Evolutionary conservation across 2,329 filamentous ascomycete species (phyloP).

Genomic region (Tolypocladium inflatum): DNA sequence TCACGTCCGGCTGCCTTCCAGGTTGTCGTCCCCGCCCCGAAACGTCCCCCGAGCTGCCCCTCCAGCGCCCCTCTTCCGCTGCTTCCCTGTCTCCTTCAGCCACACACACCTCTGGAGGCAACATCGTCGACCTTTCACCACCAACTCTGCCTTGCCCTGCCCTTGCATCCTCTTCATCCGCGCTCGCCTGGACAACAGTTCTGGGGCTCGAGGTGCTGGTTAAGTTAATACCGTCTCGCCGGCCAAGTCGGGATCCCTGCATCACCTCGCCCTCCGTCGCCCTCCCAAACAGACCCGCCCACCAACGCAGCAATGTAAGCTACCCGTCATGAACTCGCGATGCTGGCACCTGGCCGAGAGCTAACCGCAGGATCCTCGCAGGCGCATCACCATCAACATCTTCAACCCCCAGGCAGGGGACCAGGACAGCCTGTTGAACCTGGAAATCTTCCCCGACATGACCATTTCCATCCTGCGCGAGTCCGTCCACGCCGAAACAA

Average conservation of each 20-base stretch:
- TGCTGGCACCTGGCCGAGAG: not conserved
- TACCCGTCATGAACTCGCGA: not conserved
- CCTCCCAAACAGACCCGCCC: not conserved
- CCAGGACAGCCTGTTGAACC: constrained; percentile 67
- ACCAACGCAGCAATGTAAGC: not conserved
- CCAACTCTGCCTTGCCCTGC: not conserved
- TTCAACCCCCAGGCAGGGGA: constrained; percentile 58
- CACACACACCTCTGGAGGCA: not conserved
- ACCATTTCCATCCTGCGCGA: constrained; percentile 78
- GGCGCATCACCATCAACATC: constrained; percentile 83
- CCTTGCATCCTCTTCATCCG: not conserved
- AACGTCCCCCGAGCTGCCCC: not conserved
- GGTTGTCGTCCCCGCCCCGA: not conserved
- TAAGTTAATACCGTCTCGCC: not conserved
- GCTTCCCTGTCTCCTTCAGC: not conserved
- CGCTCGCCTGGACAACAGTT: not conserved
- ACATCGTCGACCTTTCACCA: not conserved
- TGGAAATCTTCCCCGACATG: constrained; percentile 77
- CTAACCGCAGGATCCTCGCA: constrained; percentile 22
- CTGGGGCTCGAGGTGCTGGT: not conserved
- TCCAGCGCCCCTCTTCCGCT: not conserved
- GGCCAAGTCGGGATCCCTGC: not conserved
- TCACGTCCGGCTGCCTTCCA: not conserved
- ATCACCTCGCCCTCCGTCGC: not conserved
- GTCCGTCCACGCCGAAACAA: constrained; percentile 76